phyloP scores from a whole-genome alignment of 441 rosid species.

The Adansonia rubrostipa region DNA sequence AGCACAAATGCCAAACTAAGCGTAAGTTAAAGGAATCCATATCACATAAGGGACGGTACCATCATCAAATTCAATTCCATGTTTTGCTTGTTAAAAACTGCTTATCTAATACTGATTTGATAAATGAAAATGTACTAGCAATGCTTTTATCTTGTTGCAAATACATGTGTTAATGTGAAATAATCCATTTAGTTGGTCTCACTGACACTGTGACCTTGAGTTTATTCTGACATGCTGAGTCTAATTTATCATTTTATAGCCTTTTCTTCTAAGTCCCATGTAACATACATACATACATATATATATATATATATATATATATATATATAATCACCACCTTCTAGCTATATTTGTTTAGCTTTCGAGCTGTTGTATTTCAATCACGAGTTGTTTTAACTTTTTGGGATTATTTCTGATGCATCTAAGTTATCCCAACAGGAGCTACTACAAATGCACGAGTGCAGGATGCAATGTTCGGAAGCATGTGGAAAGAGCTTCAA shows the following conservation, averaged over 20 bases:
- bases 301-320: too few relatives aligned
- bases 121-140: background rate
- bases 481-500: constrained; percentile 73
- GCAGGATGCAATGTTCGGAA: constrained; percentile 66
- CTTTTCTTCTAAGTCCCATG: background rate
- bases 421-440: constrained; percentile 44
- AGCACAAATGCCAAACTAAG: background rate
- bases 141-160: background rate
- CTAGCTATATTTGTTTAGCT: too few relatives aligned
- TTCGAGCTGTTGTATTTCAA: too few relatives aligned
- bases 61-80: background rate
- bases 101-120: background rate
- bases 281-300: background rate
- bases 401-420: constrained; percentile 27
- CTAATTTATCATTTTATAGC: background rate
- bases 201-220: background rate
- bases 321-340: too few relatives aligned
- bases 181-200: background rate
- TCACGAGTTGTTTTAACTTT: background rate
- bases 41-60: background rate
- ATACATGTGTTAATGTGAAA: background rate
- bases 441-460: constrained; percentile 71
- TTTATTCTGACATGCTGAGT: background rate
- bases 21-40: background rate
- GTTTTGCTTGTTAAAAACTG: background rate